Conservation (phyloP, 805 yeast species). For the Starmera pachycereana region DNA sequence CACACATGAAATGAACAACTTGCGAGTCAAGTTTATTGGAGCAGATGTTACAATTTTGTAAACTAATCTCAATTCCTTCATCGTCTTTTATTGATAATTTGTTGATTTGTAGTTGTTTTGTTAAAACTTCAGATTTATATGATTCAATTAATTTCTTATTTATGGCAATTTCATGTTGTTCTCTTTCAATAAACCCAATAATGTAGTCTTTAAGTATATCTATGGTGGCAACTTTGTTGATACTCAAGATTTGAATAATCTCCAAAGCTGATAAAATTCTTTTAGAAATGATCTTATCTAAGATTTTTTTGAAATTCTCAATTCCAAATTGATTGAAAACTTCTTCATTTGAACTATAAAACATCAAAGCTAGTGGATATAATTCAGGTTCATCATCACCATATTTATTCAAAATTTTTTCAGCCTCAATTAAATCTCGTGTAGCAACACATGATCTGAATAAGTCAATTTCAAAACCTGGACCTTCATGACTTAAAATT, state of each 20-base stretch:
- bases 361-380: conserved; percentile 53
- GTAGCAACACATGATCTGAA: conserved; percentile 57
- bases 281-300: conserved; percentile 40
- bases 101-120: conserved; percentile 42
- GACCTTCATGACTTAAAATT: conserved; percentile 21
- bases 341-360: conserved; percentile 45
- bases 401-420: conserved; percentile 44
- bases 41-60: conserved; percentile 13
- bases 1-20: conserved; percentile 73
- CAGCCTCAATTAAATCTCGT: conserved; percentile 46
- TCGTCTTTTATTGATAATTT: conserved; percentile 26
- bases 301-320: conserved; percentile 33
- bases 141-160: conserved; percentile 56
- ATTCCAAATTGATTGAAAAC: conserved; percentile 43
- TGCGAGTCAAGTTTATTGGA: conserved; percentile 56
- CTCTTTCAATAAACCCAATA: conserved; percentile 46
- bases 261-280: conserved; percentile 66
- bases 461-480: conserved; percentile 35
- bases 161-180: conserved; percentile 55
- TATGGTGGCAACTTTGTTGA: conserved; percentile 52
- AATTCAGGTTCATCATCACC: conserved; percentile 57
- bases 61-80: conserved; percentile 28
- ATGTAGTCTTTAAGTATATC: conserved; percentile 67
- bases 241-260: conserved; percentile 56
- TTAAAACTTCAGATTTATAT: conserved; percentile 55